Evolutionary conservation across 176 grass and related monocot genomes (phyloP).

Genomic region (Poa pratensis): DNA sequence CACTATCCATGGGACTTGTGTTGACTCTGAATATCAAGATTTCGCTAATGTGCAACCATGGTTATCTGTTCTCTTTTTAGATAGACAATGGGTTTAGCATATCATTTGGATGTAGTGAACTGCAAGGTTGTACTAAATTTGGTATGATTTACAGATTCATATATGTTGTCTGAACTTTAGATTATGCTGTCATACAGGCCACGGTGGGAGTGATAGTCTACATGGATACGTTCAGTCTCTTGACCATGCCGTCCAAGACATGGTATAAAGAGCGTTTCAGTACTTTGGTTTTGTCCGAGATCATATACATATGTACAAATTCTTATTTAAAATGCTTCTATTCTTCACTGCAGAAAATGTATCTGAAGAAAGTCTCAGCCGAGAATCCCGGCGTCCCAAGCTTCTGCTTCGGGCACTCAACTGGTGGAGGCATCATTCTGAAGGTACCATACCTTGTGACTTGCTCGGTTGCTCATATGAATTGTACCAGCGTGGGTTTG

Average conservation of each 20-base stretch:
- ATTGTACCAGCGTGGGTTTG: background rate
- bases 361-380: constrained; percentile 68
- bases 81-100: background rate
- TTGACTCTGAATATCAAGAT: background rate
- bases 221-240: constrained; percentile 97
- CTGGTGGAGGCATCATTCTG: constrained; percentile 82
- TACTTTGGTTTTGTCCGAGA: background rate
- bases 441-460: constrained; percentile 56
- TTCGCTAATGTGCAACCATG: background rate
- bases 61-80: background rate
- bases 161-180: constrained; percentile 13
- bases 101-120: background rate
- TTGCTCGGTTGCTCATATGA: background rate
- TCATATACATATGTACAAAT: background rate
- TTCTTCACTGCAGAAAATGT: constrained; percentile 66
- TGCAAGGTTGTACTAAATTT: background rate
- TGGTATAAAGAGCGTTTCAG: constrained; percentile 49
- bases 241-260: constrained; percentile 71
- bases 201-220: constrained; percentile 85
- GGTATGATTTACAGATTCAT: background rate
- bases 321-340: constrained; percentile 18
- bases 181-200: constrained; percentile 58
- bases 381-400: constrained; percentile 74
- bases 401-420: constrained; percentile 95
- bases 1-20: background rate